These are phyloP conservation scores for Closterium sp. DNA, from an alignment of 139 green algal species.

Conservation along the genomic window DNA sequence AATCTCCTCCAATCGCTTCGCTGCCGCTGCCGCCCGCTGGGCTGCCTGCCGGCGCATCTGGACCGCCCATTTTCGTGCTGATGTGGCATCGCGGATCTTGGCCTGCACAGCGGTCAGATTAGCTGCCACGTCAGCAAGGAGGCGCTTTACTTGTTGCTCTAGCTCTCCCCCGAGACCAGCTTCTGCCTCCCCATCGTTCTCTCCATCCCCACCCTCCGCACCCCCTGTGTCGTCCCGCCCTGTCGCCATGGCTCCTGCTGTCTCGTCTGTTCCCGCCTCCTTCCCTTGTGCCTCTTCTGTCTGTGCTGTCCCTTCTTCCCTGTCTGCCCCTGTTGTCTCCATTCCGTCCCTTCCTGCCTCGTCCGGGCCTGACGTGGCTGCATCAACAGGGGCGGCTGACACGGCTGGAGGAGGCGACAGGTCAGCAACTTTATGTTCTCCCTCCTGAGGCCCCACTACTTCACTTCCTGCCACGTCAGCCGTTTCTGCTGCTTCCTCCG, in stretches of 20 bases:
- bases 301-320: neutral
- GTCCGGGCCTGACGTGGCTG: neutral
- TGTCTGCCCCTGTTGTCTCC: neutral
- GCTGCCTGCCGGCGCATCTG: neutral
- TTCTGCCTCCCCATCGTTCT: neutral
- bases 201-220: neutral
- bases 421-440: neutral
- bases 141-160: neutral
- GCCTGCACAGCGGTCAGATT: neutral
- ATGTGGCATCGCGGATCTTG: neutral
- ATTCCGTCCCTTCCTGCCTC: neutral
- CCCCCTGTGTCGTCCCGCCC: neutral
- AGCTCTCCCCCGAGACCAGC: slow-evolving; percentile 1
- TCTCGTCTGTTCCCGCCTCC: neutral
- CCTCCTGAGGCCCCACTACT: neutral
- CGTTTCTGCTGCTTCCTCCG: neutral
- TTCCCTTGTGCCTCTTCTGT: no score
- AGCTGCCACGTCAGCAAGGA: neutral
- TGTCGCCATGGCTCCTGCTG: neutral
- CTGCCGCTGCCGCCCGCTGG: neutral
- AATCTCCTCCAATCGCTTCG: neutral
- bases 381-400: neutral
- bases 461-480: neutral
- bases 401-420: neutral
- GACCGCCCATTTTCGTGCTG: neutral